Base-by-base conservation (phyloP, 1,284 basidiomycete genomes). In the Lignosus rhinocerotis region DNA sequence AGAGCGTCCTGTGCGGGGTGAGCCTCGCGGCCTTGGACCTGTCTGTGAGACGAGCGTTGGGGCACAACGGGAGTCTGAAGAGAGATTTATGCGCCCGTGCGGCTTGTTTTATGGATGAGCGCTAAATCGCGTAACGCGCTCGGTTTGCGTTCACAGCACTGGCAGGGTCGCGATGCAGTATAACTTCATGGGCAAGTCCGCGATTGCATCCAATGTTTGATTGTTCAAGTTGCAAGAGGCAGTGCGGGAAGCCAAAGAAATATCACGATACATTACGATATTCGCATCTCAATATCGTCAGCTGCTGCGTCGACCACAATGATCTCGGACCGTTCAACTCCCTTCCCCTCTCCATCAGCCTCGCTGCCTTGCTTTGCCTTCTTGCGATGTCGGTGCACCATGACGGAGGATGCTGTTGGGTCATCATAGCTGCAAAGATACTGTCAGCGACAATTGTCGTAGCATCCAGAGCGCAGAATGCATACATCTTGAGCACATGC, bases 401-500 rank as follows among this genome's bases (percentile, higher is more conserved):
- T 72, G 10, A 81, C 78, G 6, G 83, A 80, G 11, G 74, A 80
- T 3, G 87, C 87, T n/a, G 70, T 75, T 2, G 86, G 86, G 58
- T 91, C 83, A 66, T 91, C 85, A 64, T 84, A 86, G 42, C 88
- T 91, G 59, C 6, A 12, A 7, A 17, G 52, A n/a, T 33, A 32
- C 45, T 21, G 56, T 16, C 43, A 21, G 51, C 36, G 25, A 42
- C 39, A 49, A 19, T 36, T 19, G 7, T 30, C 14, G n/a, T 39
- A 6, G 6, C 25, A n/a, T n/a, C n/a, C n/a, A 19, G 2, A 25
- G 21, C 6, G 34, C 10, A 19, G n/a, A 25, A 6, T 6, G 78
- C 88, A 56, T 77, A 94, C 90, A 98, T 87, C 82, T 91, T 91
- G 41, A 88, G 88, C 7, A 89, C 85, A 70, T 92, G 88, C 48